Base-by-base conservation (phyloP, 345 rosid genomes). In the Bretschneidera sinensis region DNA sequence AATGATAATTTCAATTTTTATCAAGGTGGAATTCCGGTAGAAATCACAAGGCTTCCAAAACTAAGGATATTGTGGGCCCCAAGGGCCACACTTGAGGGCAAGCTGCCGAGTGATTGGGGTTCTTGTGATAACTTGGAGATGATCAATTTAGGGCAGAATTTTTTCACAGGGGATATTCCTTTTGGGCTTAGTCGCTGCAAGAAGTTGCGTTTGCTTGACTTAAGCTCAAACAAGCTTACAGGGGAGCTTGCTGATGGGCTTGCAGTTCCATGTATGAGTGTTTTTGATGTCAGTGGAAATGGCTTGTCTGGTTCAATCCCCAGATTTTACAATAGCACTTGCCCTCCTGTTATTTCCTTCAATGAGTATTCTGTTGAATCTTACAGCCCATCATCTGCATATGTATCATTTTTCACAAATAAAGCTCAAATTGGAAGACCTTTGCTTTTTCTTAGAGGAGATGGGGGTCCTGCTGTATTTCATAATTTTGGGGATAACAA, bases 41-140 rank as follows among this genome's bases (percentile, higher is more conserved):
- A 68, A 49, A 73, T 91, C 66, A 60, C 85, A 48, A 75, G 61
- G 56, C 91, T 91, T 71, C 86, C 87, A 0, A 83, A 79, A 56
- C 78, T 91, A 65, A 79, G 75, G 79, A 78, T 91, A 59, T 70
- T 91, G 76, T 91, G 98, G 98, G 90, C 84, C 20, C 98, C 96
- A 17, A 75, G 88, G 71, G 85, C 88, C 61, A 85, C 79, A 1
- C 71, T 91, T 18, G 87, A 80, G 69, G 96, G 91, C 57, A 65
- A 58, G 14, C 69, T 88, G 60, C 89, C 83, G 0, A 69, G 72
- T 22, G 73, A 78, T 68, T 86, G 96, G 96, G 95, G 85, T 67
- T 60, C 71, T 51, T 91, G 97, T 64, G 82, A 80, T 59, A 74
- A 73, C 71, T 73, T 91, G 83, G 86, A 85, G 82, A 82, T 91